Evolutionary conservation across 208 protist genomes (phyloP).

Genomic region (Herpetomonas tarakana): DNA sequence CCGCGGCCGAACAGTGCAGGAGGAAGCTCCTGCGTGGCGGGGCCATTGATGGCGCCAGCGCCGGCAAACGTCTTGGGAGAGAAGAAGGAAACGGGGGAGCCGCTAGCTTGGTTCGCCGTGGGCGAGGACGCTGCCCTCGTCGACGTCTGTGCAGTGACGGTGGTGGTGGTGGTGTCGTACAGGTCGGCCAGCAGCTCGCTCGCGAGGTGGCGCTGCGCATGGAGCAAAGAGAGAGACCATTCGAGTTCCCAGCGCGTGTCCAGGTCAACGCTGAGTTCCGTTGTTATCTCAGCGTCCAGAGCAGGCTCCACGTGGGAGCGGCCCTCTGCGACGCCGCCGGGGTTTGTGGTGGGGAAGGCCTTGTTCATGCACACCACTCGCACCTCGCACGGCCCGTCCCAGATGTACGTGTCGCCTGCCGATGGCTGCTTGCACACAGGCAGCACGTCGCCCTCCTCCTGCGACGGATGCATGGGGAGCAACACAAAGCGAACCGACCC

Average conservation of each 20-base stretch:
- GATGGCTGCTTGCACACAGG: not conserved
- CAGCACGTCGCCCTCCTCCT: not conserved
- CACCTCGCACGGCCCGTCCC: conserved; percentile 21
- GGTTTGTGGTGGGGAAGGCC: conserved; percentile 11
- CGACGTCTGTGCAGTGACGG: conserved; percentile 1
- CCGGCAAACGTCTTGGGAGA: too few relatives aligned
- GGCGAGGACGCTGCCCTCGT: not conserved
- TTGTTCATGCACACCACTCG: conserved; percentile 11
- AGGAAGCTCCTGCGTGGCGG: not conserved
- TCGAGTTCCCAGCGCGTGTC: conserved; percentile 26
- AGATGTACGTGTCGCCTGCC: not conserved
- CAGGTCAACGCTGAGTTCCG: conserved; percentile 28
- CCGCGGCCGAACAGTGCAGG: not conserved
- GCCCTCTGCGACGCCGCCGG: conserved; percentile 13
- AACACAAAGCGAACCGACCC: not conserved
- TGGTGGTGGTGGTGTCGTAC: conserved; percentile 2
- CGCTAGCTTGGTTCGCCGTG: too few relatives aligned
- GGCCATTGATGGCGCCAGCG: too few relatives aligned
- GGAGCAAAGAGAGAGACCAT: conserved; percentile 15
- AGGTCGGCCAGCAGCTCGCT: conserved; percentile 21
- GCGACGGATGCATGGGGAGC: not conserved
- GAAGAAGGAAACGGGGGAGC: too few relatives aligned
- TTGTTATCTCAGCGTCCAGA: conserved; percentile 32
- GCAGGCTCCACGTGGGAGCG: not conserved
- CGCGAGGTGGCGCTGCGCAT: conserved; percentile 23